Evolutionary conservation across 1,139 yeast genomes (phyloP), one percentile per base, ranked within the genome.

Genomic region (Meyerozyma smithsonii): DNA sequence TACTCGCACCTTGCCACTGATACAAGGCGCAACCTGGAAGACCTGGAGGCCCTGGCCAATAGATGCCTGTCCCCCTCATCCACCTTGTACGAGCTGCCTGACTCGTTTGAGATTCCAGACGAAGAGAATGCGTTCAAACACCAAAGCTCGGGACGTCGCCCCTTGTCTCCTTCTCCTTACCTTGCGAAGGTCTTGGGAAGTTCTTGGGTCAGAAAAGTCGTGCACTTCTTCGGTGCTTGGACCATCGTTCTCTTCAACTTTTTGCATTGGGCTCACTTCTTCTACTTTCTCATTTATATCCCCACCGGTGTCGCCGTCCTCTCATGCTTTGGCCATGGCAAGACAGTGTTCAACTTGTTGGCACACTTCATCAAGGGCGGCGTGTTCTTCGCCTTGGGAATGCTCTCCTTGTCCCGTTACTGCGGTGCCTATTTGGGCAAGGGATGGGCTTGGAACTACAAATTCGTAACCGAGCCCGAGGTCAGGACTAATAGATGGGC

Each of bases 341-440:
- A 54, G 21, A 66, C 70, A 16, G 82, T 90, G 5, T 92, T 85
- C 64, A 89, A 87, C 55, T 64, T 92, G 40, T 72, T 90, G 45
- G 98, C 98, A 2, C 98, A 92, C 61, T 87, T 88, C 71, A 90
- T 92, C 59, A 92, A 92, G 62, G 98, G 98, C 43, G 95, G 94
- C 11, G 92, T 92, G 3, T 90, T 92, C 58, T 74, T 88, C 47
- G 51, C 74, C 3, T 68, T 84, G 38, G 98, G 98, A 8, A 45
- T 90, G 6, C 61, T 89, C 14, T 75, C 95, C 12, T 69, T 92
- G 38, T 84, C 89, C 3, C 77, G 97, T 50, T 90, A 87, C 60
- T 79, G 89, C 51, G 98, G 98, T 3, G 86, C 83, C 10, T 86
- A 84, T 53, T 59, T 74, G 26, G 70, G 74, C 43, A 67, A 73